phyloP scores from a whole-genome alignment of 1,139 yeast genomes.

The Trichomonascaceae sp. region DNA sequence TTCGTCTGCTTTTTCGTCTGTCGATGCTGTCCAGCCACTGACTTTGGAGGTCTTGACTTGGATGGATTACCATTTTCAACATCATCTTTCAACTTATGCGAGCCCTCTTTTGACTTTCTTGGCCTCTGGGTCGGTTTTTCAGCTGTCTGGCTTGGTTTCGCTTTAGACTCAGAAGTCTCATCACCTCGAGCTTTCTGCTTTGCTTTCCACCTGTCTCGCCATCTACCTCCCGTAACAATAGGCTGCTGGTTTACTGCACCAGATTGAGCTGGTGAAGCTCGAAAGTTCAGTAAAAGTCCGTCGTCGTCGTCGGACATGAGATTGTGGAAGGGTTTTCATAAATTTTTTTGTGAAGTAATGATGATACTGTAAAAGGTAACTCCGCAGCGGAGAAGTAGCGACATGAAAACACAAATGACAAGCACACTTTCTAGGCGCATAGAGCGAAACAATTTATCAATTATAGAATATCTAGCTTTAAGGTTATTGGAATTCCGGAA shows the following conservation, averaged over 20 bases:
- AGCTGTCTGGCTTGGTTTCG: constrained; percentile 7
- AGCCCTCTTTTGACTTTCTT: constrained; percentile 7
- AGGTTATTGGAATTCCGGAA: neutral
- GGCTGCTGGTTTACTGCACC: constrained; percentile 13
- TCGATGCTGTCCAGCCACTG: constrained; percentile 1
- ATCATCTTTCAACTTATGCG: neutral
- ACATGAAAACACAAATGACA: neutral
- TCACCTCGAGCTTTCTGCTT: constrained; percentile 28
- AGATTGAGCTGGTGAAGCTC: constrained; percentile 34
- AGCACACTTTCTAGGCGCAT: neutral
- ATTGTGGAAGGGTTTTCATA: constrained; percentile 14
- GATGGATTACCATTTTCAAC: neutral
- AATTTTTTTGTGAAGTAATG: neutral
- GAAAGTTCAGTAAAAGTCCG: constrained; percentile 62
- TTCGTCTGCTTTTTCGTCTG: neutral
- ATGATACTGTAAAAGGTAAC: neutral
- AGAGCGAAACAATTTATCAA: neutral
- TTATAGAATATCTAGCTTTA: neutral
- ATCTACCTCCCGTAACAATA: constrained; percentile 57
- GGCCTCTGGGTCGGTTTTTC: constrained; percentile 10
- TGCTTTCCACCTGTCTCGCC: constrained; percentile 69
- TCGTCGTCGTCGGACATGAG: constrained; percentile 35
- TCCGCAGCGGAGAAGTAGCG: neutral
- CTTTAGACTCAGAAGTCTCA: constrained; percentile 1
- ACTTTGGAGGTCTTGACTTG: constrained; percentile 2